These are phyloP conservation scores for Fusarium sp. DNA, from an alignment of 2,329 filamentous ascomycete species.

Conservation along the genomic window DNA sequence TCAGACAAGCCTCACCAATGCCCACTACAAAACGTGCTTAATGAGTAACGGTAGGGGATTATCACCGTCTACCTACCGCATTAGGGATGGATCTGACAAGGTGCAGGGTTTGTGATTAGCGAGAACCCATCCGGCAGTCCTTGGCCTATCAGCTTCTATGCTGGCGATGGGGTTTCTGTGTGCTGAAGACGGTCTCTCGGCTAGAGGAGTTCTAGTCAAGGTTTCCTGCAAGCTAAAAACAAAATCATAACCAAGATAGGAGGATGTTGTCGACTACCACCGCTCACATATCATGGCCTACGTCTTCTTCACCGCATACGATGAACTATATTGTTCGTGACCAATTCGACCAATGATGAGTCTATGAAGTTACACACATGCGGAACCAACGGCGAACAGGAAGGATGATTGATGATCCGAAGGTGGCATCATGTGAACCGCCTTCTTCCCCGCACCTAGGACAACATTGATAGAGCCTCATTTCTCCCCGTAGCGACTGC, in stretches of 20 bases:
- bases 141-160: not conserved
- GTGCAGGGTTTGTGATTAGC: not conserved
- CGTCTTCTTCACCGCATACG: not conserved
- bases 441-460: not conserved
- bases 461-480: not conserved
- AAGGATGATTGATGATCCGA: not conserved
- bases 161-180: not conserved
- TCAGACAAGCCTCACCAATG: not conserved
- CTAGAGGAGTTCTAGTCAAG: not conserved
- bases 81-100: not conserved
- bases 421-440: not conserved
- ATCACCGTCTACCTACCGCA: not conserved
- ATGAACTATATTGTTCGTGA: not conserved
- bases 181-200: not conserved
- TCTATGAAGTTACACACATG: not conserved
- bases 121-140: not conserved
- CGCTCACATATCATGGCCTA: not conserved
- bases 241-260: not conserved
- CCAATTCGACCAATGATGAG: not conserved
- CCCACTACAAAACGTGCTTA: not conserved
- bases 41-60: not conserved
- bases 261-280: not conserved
- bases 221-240: not conserved
- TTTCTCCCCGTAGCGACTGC: not conserved
- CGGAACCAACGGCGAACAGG: not conserved